Base-by-base conservation (phyloP, 2,329 filamentous ascomycete species). In the Fusarium nematophilum region DNA sequence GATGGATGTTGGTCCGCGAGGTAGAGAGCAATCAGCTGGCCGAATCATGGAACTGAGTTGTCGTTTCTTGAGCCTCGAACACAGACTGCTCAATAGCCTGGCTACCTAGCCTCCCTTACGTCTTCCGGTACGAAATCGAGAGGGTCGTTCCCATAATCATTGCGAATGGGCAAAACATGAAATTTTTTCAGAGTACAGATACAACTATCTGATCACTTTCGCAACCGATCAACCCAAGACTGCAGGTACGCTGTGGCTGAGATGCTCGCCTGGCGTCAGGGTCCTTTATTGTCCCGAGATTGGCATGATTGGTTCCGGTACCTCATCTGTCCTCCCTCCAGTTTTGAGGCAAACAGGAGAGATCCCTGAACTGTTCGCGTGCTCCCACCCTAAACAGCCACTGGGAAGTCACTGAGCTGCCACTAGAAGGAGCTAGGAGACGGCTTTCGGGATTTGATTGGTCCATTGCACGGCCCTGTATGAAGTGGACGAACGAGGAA, bases 171-270 rank as follows among this genome's bases (percentile, higher is more conserved):
- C n/a, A n/a, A n/a, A n/a, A n/a, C n/a, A n/a, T n/a, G 30, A 55
- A 23, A 29, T 34, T 17, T 40, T 27, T 27, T 21, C 44, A 21
- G 25, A 17, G 49, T 48, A 60, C 42, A 44, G 46, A 45, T 42
- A 34, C 30, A 15, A 14, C 14, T 18, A 7, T 21, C 18, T 14
- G 25, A 40, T 29, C 21, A n/a, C 14, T 17, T 38, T 31, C 21
- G 39, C 31, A 37, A 52, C 13, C 48, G 30, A 54, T 46, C 49
- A 39, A 31, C 49, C 29, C 45, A 50, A 50, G 42, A 58, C 58
- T 61, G 58, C 58, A 68, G 65, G 65, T 68, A 67, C 62, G 46
- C 49, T 53, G 57, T 59, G 49, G 51, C 62, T 64, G 60, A 43
- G 39, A 49, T 58, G 33, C 30, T 49, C 37, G 53, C 15, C 43